These are phyloP conservation scores for Trametes maxima DNA, from an alignment of 768 basidiomycete genomes.

Conservation along the genomic window DNA sequence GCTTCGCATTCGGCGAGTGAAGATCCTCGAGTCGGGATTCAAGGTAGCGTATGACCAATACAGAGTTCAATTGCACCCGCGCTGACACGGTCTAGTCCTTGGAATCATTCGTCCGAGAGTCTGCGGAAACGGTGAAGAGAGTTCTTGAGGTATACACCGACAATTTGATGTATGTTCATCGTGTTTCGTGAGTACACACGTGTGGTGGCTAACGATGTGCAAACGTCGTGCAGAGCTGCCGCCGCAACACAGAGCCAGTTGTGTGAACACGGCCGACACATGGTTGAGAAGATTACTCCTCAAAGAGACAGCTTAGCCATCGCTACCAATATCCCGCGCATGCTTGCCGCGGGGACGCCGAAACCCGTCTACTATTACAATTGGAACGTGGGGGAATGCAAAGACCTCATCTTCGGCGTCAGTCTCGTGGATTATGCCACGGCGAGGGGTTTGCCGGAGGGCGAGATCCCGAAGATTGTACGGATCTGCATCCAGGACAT, in stretches of 20 bases:
- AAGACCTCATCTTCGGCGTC: slow-evolving; percentile 88
- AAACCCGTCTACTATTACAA: slow-evolving; percentile 77
- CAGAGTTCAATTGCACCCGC: not conserved
- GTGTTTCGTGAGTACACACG: not conserved
- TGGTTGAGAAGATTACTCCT: slow-evolving; percentile 69
- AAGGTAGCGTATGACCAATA: slow-evolving; percentile 50
- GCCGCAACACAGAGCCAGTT: slow-evolving; percentile 74
- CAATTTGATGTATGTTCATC: slow-evolving; percentile 64
- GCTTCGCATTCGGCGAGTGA: slow-evolving; percentile 75
- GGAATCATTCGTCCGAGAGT: slow-evolving; percentile 77
- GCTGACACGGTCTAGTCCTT: slow-evolving; percentile 61
- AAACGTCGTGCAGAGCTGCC: slow-evolving; percentile 61
- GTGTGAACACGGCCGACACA: slow-evolving; percentile 60
- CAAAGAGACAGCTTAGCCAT: slow-evolving; percentile 68
- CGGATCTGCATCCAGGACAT: slow-evolving; percentile 81
- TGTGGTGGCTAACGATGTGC: not conserved
- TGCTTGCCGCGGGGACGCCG: slow-evolving; percentile 65
- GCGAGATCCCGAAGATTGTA: slow-evolving; percentile 78
- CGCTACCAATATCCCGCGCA: slow-evolving; percentile 57
- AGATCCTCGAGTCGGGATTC: slow-evolving; percentile 81
- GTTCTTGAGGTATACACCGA: slow-evolving; percentile 77
- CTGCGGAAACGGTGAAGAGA: slow-evolving; percentile 61
- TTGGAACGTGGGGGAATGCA: slow-evolving; percentile 80
- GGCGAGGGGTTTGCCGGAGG: slow-evolving; percentile 64
- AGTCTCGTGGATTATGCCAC: slow-evolving; percentile 88